Conservation (phyloP, 495 filamentous ascomycete species). For the Friedmanniomyces endolithicus region DNA sequence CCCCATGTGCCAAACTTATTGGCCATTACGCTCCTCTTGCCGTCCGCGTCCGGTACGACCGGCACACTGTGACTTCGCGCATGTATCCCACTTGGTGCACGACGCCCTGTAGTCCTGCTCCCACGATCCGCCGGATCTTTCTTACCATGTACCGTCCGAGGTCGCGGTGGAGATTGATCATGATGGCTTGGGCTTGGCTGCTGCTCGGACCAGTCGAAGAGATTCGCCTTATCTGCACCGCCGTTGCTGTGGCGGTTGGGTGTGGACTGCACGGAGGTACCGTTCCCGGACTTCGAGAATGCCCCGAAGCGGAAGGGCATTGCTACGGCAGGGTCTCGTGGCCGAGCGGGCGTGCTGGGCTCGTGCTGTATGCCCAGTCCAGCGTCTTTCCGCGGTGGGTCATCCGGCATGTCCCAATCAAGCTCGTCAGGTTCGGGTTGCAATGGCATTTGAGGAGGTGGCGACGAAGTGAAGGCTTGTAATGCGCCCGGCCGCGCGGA, state of each 20-base stretch:
- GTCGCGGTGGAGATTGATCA: slow-evolving; percentile 50
- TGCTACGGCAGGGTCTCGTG: background rate
- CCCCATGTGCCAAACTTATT: slow-evolving; percentile 87
- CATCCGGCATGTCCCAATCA: slow-evolving; percentile 20
- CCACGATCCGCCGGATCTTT: slow-evolving; percentile 60
- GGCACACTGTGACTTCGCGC: slow-evolving; percentile 95
- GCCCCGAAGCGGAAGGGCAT: slow-evolving; percentile 10
- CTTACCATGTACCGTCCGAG: slow-evolving; percentile 84
- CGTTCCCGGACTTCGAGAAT: background rate
- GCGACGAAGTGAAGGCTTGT: slow-evolving; percentile 7
- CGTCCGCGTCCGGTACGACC: slow-evolving; percentile 53
- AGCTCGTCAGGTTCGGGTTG: slow-evolving; percentile 25
- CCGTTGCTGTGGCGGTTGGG: slow-evolving; percentile 3
- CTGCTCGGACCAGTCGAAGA: slow-evolving; percentile 84
- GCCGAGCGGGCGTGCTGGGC: background rate
- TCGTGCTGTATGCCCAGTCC: background rate
- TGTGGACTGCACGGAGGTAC: slow-evolving; percentile 1
- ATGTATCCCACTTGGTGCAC: slow-evolving; percentile 64
- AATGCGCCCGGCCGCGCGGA: slow-evolving; percentile 8
- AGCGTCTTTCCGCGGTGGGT: background rate
- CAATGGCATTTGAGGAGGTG: slow-evolving; percentile 5
- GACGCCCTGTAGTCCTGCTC: slow-evolving; percentile 60
- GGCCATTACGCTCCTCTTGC: slow-evolving; percentile 44
- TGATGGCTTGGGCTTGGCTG: slow-evolving; percentile 40
- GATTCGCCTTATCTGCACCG: slow-evolving; percentile 37